Evolutionary conservation across 2,329 filamentous ascomycete species (phyloP).

Genomic region (Cytospora paraplurivora): DNA sequence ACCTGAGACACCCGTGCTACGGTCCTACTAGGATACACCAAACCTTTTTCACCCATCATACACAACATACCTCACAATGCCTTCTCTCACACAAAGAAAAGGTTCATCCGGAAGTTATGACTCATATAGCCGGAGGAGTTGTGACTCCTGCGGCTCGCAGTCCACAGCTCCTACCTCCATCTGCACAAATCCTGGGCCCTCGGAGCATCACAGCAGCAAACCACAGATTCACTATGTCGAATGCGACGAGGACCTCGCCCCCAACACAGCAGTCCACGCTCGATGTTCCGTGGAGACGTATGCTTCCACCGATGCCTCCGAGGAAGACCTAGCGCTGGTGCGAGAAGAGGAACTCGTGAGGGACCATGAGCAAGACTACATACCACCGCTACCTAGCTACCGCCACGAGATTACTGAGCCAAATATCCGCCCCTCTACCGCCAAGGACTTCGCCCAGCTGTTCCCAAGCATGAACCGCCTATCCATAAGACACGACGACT

Average conservation of each 20-base stretch:
- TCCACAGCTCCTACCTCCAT: slow-evolving; percentile 27
- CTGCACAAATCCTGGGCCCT: slow-evolving; percentile 14
- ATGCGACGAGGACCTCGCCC: slow-evolving; percentile 42
- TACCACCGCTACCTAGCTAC: slow-evolving; percentile 60
- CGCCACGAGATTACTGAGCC: slow-evolving; percentile 63
- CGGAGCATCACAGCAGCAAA: slow-evolving; percentile 19
- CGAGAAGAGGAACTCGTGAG: slow-evolving; percentile 40
- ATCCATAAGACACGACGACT: slow-evolving; percentile 85
- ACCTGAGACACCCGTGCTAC: neutral
- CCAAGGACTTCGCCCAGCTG: slow-evolving; percentile 77
- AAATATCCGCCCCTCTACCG: slow-evolving; percentile 74
- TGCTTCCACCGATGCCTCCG: slow-evolving; percentile 69
- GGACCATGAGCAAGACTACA: slow-evolving; percentile 38
- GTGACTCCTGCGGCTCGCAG: slow-evolving; percentile 24
- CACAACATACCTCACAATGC: slow-evolving; percentile 21
- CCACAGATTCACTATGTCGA: slow-evolving; percentile 26
- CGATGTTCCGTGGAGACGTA: slow-evolving; percentile 76
- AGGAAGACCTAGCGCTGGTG: slow-evolving; percentile 54
- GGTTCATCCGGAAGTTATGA: slow-evolving; percentile 11
- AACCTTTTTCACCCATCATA: neutral
- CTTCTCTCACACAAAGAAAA: slow-evolving; percentile 19
- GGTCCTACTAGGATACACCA: neutral
- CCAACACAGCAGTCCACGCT: slow-evolving; percentile 47
- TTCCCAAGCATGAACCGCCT: slow-evolving; percentile 85
- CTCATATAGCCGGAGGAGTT: slow-evolving; percentile 24